These are phyloP conservation scores for Penicillium coffeae DNA, from an alignment of 495 filamentous ascomycete species.

Conservation along the genomic window DNA sequence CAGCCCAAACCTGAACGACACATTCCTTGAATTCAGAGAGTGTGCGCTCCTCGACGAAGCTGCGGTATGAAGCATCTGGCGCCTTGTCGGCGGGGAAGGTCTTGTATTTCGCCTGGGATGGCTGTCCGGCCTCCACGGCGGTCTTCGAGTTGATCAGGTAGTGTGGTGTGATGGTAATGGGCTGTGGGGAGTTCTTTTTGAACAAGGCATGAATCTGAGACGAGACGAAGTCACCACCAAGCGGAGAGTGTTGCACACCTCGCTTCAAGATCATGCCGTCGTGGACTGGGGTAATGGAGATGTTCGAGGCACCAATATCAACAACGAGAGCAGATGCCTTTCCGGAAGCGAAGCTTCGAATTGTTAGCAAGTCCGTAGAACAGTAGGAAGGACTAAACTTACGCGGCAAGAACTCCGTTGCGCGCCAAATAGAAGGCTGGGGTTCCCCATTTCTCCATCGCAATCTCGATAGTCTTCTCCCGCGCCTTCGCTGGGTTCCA, in stretches of 20 bases:
- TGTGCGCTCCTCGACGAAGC: conserved; percentile 86
- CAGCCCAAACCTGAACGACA: conserved; percentile 90
- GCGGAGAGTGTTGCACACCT: conserved; percentile 73
- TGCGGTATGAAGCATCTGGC: conserved; percentile 68
- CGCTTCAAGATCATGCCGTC: conserved; percentile 93
- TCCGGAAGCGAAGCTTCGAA: conserved; percentile 72
- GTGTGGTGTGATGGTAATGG: conserved; percentile 76
- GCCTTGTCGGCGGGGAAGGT: conserved; percentile 58
- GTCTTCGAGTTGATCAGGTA: conserved; percentile 83
- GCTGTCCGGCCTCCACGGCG: conserved; percentile 81
- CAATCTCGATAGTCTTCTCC: conserved; percentile 89
- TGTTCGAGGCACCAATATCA: conserved; percentile 87
- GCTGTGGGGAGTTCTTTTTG: conserved; percentile 63
- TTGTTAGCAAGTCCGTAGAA: not conserved
- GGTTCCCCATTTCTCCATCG: conserved; percentile 91
- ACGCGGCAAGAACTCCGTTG: conserved; percentile 62
- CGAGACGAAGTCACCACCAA: conserved; percentile 87
- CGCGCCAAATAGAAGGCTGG: conserved; percentile 89
- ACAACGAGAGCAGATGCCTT: conserved; percentile 89
- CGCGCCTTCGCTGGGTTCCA: conserved; percentile 86
- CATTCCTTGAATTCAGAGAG: conserved; percentile 96
- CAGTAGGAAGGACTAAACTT: conserved; percentile 23
- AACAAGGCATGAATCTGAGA: conserved; percentile 81
- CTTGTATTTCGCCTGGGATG: conserved; percentile 66
- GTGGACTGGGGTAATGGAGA: conserved; percentile 85